Base-by-base conservation (phyloP, 1,284 basidiomycete genomes). In the Ustilago trichophora region DNA sequence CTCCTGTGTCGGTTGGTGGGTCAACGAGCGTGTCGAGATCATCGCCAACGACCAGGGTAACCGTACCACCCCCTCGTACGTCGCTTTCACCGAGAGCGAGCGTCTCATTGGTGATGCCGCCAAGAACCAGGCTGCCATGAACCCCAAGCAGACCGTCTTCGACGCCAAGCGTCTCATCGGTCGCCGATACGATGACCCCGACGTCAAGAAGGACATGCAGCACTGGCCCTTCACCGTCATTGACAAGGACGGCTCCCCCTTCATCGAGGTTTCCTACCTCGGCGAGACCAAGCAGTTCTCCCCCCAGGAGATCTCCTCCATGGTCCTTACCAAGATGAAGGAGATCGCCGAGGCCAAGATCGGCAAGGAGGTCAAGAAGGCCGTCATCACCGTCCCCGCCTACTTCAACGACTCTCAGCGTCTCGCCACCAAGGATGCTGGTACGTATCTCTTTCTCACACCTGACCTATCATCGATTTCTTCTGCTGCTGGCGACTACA, bases 271-370 rank as follows among this genome's bases (percentile, higher is more conserved):
- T 75, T 83, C 85, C 70, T 87, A 87, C 84, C 84, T 85, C 70
- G 83, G 83, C 68, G 86, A 87, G 84, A 83, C 81, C 72, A 87
- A 87, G 85, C 83, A 83, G 62, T 88, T 87, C 83, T 85, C 85
- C 52, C 86, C 86, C 57, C 85, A 86, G 82, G 86, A 87, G 82
- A 95, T 98, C 83, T 98, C 95, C 16, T 90, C 95, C 73, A 98
- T 98, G 95, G 94, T 98, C 76, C 89, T 98, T 77, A 87, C 87
- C 78, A 98, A 98, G 87, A 97, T 98, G 92, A 98, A 95, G 88
- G 95, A 87, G 83, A 86, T 85, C 77, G 85, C 87, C 50, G 87
- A 87, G 83, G 85, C 86, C 78, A 86, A 88, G 83, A 84, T 87
- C 66, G 86, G 86, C 77, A 86, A 86, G 84, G 84, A 84, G 58